phyloP scores from a whole-genome alignment of 768 basidiomycete species.

The Royoungia palumana region DNA sequence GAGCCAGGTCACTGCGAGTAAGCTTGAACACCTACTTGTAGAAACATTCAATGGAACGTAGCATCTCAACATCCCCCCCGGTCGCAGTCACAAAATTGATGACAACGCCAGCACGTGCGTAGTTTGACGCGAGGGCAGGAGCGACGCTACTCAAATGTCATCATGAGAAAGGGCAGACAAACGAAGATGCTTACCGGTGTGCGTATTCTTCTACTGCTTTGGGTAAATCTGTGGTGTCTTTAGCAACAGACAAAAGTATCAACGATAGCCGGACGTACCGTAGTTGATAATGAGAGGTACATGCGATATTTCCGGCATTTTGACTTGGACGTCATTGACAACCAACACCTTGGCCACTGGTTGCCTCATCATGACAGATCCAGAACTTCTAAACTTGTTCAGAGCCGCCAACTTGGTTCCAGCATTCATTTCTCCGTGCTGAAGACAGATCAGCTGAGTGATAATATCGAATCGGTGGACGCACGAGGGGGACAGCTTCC shows the following conservation, averaged over 20 bases:
- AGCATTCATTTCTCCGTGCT: conserved; percentile 94
- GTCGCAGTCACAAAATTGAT: conserved; percentile 98
- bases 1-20: conserved; percentile 6
- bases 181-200: conserved; percentile 60
- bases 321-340: conserved; percentile 91
- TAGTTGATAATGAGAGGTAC: conserved; percentile 95
- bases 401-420: conserved; percentile 77
- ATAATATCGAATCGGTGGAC: conserved; percentile 28
- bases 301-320: conserved; percentile 84
- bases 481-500: conserved; percentile 84
- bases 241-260: conserved; percentile 4
- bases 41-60: conserved; percentile 97
- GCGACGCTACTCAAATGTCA: conserved; percentile 54
- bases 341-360: conserved; percentile 74
- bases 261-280: conserved; percentile 42
- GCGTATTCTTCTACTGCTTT: conserved; percentile 98
- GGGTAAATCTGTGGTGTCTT: conserved; percentile 61
- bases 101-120: conserved; percentile 85
- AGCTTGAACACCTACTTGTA: conserved; percentile 65
- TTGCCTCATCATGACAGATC: conserved; percentile 59
- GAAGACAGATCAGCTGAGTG: conserved; percentile 12
- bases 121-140: conserved; percentile 79
- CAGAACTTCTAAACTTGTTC: conserved; percentile 72
- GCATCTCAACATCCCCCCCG: conserved; percentile 97
- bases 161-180: conserved; percentile 6